Percentiles rank a stretch among this genome's conserved stretches.
These are phyloP conservation scores for Daldinia bambusicola DNA, from an alignment of 495 filamentous ascomycete species.

Conservation along the genomic window DNA sequence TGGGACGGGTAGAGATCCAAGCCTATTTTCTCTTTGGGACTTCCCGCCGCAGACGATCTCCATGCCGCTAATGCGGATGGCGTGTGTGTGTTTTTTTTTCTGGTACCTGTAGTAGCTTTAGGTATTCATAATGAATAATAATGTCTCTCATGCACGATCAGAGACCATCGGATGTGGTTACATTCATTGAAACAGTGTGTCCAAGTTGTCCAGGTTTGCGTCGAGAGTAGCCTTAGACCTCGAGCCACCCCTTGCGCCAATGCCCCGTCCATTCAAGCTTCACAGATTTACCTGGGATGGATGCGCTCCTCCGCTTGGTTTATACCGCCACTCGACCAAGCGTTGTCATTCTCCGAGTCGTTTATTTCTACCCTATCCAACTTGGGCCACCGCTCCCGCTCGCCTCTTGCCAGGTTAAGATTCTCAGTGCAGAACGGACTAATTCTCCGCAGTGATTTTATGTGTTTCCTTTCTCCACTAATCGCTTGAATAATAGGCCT, in stretches of 20 bases:
- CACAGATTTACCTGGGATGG: conserved; percentile 22
- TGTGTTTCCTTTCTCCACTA: conserved; percentile 36
- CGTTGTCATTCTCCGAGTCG: conserved; percentile 30
- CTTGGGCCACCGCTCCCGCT: conserved; percentile 12
- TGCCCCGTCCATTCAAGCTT: conserved; percentile 30
- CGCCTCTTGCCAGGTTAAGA: conserved; percentile 12
- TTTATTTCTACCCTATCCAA: conserved; percentile 30
- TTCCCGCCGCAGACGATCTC: conserved; percentile 28
- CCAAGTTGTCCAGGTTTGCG: conserved; percentile 20
- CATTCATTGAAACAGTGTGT: conserved; percentile 47
- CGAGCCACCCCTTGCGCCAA: conserved; percentile 46
- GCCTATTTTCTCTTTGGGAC: background rate
- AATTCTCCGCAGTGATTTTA: conserved; percentile 25
- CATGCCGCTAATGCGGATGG: conserved; percentile 31
- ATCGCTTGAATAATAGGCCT: conserved; percentile 23
- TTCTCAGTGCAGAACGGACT: conserved; percentile 24
- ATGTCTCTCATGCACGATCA: conserved; percentile 36
- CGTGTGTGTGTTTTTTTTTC: background rate
- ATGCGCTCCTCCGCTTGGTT: conserved; percentile 34
- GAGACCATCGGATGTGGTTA: conserved; percentile 36
- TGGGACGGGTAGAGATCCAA: background rate
- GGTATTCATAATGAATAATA: background rate
- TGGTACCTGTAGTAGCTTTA: conserved; percentile 14
- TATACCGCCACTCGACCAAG: conserved; percentile 39
- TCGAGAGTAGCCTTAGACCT: conserved; percentile 26